Evolutionary conservation across 768 basidiomycete species (phyloP), one percentile per base, ranked within the genome.

Genomic region (Pilatotrama ljubarskyi): DNA sequence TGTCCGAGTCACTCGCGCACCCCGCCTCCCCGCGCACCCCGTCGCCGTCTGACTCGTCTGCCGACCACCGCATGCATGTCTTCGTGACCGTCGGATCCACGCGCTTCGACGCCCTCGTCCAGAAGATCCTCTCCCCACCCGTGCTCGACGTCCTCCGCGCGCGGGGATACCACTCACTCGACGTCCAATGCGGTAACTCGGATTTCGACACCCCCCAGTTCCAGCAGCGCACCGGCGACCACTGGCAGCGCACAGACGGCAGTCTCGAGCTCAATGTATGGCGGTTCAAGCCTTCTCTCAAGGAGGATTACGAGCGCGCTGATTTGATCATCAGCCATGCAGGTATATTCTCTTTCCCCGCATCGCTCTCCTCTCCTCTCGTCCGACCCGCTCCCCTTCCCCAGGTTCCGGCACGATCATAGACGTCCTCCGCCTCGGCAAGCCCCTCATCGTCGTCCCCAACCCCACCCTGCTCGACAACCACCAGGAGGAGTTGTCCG

Each of bases 361-460:
- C 52, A 40, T 51, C 20, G 41, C 25, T 32, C 59, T 37, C 29
- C 48, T 40, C 54, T 22, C 43, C 25, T 7, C 43, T 24, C 47
- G 35, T 32, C 55, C 43, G 43, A 41, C 47, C 47, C 8, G 24
- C 18, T 13, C 29, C 49, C 38, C 29, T 20, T 41, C 25, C 36
- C 50, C 59, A 98, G 96, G 96, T 52, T 90, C 96, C 20, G 96
- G 96, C 11, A 97, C 96, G 4, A 95, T 98, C 67, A 80, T 98
- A 29, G 92, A 96, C 44, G 92, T 87, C 10, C 77, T 98, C 48
- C 80, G 94, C 32, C 76, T 83, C 50, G 79, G 80, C 47, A 93
- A 90, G 68, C 82, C 84, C 7, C 77, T 99, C 64, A 87, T 99
- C 63, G 89, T 91, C 4, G 86, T 97, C 2, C 95, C 95, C 11